These are phyloP conservation scores for Tricholoma sp. DNA, from an alignment of 768 basidiomycete species.

Conservation along the genomic window DNA sequence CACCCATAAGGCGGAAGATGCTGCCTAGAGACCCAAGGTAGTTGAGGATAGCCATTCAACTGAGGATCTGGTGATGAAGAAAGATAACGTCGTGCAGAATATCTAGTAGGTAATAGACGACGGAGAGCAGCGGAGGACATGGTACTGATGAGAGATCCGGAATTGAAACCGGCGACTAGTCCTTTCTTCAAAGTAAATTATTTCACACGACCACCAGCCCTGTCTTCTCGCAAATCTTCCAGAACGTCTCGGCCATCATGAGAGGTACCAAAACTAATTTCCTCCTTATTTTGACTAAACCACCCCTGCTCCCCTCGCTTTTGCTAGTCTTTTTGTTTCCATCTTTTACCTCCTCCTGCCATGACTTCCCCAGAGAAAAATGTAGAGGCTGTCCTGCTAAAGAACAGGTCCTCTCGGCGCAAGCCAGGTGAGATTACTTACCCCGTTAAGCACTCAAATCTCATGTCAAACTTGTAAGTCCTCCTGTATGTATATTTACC, in stretches of 20 bases:
- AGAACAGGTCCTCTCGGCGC: slow-evolving; percentile 36
- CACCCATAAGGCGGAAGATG: slow-evolving; percentile 61
- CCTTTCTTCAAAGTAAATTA: background rate
- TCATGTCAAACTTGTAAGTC: slow-evolving; percentile 53
- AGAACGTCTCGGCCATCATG: slow-evolving; percentile 22
- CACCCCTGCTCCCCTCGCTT: slow-evolving; percentile 11
- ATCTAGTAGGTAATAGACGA: too few species aligned
- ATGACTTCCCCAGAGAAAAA: slow-evolving; percentile 30
- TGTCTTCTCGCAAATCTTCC: slow-evolving; percentile 7
- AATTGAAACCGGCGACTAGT: background rate
- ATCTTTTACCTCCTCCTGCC: slow-evolving; percentile 16
- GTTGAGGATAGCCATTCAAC: slow-evolving; percentile 65
- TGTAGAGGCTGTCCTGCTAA: slow-evolving; percentile 40
- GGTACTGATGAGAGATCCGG: slow-evolving; percentile 10
- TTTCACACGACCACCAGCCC: slow-evolving; percentile 14
- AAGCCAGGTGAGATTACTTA: slow-evolving; percentile 47
- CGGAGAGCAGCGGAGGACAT: slow-evolving; percentile 37
- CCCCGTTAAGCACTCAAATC: slow-evolving; percentile 45
- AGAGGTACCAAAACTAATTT: slow-evolving; percentile 15
- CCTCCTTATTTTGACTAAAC: slow-evolving; percentile 11
- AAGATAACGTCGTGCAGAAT: too few species aligned
- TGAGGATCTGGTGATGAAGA: slow-evolving; percentile 68
- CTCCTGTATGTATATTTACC: slow-evolving; percentile 1
- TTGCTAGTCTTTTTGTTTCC: slow-evolving; percentile 6
- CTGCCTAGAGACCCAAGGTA: slow-evolving; percentile 65